A percentile compares a stretch with the other conserved stretches of the same genome.
Conservation (phyloP, 352 stramenopile genomes). For the Phytophthora rubi region DNA sequence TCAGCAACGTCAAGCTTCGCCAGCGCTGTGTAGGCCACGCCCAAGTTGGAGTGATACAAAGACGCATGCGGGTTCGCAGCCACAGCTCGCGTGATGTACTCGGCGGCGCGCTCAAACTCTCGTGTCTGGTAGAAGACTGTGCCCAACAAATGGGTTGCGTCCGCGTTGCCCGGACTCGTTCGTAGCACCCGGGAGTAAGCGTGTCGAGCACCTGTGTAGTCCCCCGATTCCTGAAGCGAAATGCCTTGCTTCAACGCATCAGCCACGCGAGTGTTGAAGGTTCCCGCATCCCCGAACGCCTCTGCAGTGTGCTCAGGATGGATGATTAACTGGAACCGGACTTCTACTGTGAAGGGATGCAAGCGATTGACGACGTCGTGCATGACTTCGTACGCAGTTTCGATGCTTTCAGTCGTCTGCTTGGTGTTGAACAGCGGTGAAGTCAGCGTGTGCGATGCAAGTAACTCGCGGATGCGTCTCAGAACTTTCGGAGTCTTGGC, state of each 20-base stretch:
- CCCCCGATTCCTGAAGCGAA: constrained; percentile 33
- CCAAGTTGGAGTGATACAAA: constrained; percentile 48
- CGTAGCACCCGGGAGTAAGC: constrained; percentile 53
- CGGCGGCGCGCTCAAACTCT: constrained; percentile 17
- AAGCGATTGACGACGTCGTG: constrained; percentile 56
- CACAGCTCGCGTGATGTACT: constrained; percentile 32
- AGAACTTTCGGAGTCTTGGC: constrained; percentile 34
- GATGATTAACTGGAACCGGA: constrained; percentile 54
- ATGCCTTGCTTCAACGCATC: constrained; percentile 33
- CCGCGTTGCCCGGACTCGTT: constrained; percentile 29
- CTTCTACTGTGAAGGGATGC: constrained; percentile 16
- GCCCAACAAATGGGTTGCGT: constrained; percentile 64
- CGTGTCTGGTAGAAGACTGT: constrained; percentile 35
- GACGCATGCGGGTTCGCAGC: constrained; percentile 25
- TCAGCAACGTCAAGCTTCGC: constrained; percentile 23
- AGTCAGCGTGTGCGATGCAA: constrained; percentile 40
- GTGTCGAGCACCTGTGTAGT: constrained; percentile 32
- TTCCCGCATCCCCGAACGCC: constrained; percentile 7
- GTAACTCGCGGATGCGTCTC: constrained; percentile 30
- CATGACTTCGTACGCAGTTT: constrained; percentile 72
- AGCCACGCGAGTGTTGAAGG: constrained; percentile 17
- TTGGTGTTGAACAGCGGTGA: constrained; percentile 81
- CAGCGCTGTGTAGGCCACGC: constrained; percentile 15
- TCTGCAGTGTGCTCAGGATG: constrained; percentile 22
- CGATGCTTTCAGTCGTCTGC: constrained; percentile 63